Base-by-base conservation (phyloP, 371 early-diverging fungal species). In the Lichtheimia ramosa region DNA sequence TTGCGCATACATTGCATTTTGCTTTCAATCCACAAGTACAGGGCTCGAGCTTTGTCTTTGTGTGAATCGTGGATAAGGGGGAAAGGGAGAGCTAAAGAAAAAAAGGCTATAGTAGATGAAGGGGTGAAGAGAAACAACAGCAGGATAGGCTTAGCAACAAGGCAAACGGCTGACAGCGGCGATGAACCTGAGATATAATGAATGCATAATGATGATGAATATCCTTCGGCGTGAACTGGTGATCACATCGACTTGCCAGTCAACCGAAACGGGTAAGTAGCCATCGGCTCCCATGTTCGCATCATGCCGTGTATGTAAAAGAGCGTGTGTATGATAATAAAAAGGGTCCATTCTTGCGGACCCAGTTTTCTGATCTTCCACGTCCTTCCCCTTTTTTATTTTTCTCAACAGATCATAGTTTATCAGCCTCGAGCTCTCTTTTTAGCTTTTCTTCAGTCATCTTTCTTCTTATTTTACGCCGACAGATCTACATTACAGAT, bases 301-400 rank as follows among this genome's bases (percentile, higher is more conserved):
- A 53, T 59, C 59, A 59, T 59, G 59, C 58, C 43, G 49, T 51
- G 53, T 40, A 52, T 59, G 59, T 59, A 28, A 43, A 51, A 42
- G 51, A 59, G 24, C 41, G 54, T 41, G 48, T 12, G 54, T 5
- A 34, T 34, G 24, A 43, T 25, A 61, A 61, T 61, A 61, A 61
- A 61, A 61, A 53, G 61, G 61, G 54, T 52, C 54, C 48, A 39
- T 54, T 61, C 54, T 54, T 54, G 49, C 43, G 40, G 34, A 53
- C 54, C 16, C 50, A 25, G 12, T 48, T 51, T 56, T 51, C 50
- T 54, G 50, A 40, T 51, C 61, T 61, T 54, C 51, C 61, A 49
- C 54, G 46, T 56, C 54, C 43, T 53, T 49, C 58, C 43, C 43
- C 54, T 61, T 39, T 51, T 61, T 60, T 50, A n/a, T n/a, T 62